Evolutionary conservation across 1,284 basidiomycete genomes (phyloP).

Genomic region (Amylostereum areolatum): DNA sequence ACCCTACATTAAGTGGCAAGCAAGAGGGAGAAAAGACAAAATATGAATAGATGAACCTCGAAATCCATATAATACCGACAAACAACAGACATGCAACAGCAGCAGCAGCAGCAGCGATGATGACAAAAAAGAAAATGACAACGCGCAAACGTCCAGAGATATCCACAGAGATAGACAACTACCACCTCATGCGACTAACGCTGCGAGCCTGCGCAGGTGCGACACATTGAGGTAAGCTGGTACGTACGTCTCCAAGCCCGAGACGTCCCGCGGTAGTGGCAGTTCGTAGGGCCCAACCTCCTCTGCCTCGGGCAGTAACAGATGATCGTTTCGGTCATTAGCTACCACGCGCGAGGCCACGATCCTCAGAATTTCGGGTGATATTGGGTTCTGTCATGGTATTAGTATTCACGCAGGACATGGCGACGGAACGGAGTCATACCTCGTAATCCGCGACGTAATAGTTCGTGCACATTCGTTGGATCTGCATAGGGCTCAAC

Average conservation of each 20-base stretch:
- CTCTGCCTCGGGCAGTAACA: slow-evolving; percentile 91
- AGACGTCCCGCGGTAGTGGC: slow-evolving; percentile 82
- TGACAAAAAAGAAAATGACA: neutral
- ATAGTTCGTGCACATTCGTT: slow-evolving; percentile 97
- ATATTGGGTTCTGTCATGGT: slow-evolving; percentile 78
- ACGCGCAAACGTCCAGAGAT: too few species aligned
- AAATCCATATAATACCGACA: neutral
- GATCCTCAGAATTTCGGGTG: slow-evolving; percentile 93
- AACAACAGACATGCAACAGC: neutral
- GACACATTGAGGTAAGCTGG: slow-evolving; percentile 83
- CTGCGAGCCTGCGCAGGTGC: slow-evolving; percentile 75
- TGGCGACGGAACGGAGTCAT: slow-evolving; percentile 12
- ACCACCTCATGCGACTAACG: slow-evolving; percentile 61
- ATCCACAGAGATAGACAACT: slow-evolving; percentile 4
- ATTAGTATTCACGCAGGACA: slow-evolving; percentile 6
- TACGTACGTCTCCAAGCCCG: slow-evolving; percentile 83
- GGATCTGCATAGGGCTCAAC: slow-evolving; percentile 98
- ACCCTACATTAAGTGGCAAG: too few species aligned
- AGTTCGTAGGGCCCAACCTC: slow-evolving; percentile 92
- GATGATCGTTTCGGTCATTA: slow-evolving; percentile 92
- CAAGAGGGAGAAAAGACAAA: too few species aligned
- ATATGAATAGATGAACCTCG: too few species aligned
- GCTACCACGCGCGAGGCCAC: slow-evolving; percentile 91
- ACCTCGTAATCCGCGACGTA: slow-evolving; percentile 99
- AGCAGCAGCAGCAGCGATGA: neutral